Evolutionary conservation across 192 early-diverging fungal genomes (phyloP).

Genomic region (Rhizophagus prolifer): DNA sequence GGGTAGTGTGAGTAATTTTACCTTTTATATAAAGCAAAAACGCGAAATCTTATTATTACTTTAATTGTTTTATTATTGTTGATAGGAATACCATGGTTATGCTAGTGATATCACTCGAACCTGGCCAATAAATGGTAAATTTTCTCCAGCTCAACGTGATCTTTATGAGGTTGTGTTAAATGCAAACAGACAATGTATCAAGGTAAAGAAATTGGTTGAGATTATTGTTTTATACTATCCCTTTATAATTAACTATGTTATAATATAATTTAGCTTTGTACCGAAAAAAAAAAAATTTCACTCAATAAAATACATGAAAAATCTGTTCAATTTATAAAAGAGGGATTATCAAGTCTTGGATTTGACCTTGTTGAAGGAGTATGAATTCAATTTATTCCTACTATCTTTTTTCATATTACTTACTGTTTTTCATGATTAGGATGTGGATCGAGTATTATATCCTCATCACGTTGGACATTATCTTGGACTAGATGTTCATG

Average conservation of each 20-base stretch:
- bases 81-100: constrained; percentile 80
- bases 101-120: constrained; percentile 92
- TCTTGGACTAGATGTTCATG: constrained; percentile 94
- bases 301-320: constrained; percentile 83
- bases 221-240: neutral
- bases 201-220: constrained; percentile 44
- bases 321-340: constrained; percentile 65
- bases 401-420: neutral
- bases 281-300: constrained; percentile 52
- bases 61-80: neutral
- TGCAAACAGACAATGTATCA: constrained; percentile 83
- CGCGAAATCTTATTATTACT: neutral
- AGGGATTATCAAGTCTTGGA: constrained; percentile 72
- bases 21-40: neutral
- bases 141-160: constrained; percentile 73
- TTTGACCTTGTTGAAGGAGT: constrained; percentile 59
- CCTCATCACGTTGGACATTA: constrained; percentile 97
- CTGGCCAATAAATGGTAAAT: constrained; percentile 89
- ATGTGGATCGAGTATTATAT: constrained; percentile 77
- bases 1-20: constrained; percentile 53
- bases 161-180: constrained; percentile 83
- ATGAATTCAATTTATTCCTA: constrained; percentile 16
- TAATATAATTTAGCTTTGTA: constrained; percentile 45
- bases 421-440: constrained; percentile 42
- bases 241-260: neutral